phyloP scores from a whole-genome alignment of 352 stramenopile species.

The Phytophthora megakarya region DNA sequence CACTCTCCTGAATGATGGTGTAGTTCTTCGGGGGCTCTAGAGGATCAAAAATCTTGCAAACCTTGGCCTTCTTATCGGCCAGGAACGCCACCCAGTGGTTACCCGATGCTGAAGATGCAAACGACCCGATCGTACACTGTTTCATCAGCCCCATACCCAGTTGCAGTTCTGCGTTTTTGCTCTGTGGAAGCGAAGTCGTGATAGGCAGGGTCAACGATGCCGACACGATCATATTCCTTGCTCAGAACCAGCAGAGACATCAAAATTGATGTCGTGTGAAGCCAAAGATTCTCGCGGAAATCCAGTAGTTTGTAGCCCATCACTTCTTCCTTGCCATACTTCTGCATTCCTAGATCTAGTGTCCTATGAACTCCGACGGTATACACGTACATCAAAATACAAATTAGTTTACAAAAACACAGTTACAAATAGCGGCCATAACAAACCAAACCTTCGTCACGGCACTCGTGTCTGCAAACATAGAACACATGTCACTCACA shows the following conservation, averaged over 20 bases:
- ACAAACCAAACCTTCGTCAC: neutral
- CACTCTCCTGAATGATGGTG: no score
- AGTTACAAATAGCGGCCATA: neutral
- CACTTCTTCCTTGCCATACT: neutral
- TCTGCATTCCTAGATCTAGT: neutral
- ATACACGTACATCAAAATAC: no score
- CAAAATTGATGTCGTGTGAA: neutral
- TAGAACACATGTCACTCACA: neutral
- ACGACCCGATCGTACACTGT: neutral
- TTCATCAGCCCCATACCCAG: neutral
- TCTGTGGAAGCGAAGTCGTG: neutral
- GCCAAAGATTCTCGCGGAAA: neutral
- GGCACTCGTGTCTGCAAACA: neutral
- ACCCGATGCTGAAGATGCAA: neutral
- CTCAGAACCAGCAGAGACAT: neutral
- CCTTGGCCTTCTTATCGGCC: neutral
- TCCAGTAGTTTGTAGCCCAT: neutral
- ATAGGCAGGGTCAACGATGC: no score
- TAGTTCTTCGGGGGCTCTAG: no score
- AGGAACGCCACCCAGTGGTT: constrained; percentile 4
- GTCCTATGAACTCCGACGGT: neutral
- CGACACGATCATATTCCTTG: neutral
- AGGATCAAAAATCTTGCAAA: no score
- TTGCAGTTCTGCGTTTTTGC: neutral
- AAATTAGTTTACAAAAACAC: neutral